Evolutionary conservation across 1,284 basidiomycete species (phyloP).

Genomic region (Rhodotorula sp.): DNA sequence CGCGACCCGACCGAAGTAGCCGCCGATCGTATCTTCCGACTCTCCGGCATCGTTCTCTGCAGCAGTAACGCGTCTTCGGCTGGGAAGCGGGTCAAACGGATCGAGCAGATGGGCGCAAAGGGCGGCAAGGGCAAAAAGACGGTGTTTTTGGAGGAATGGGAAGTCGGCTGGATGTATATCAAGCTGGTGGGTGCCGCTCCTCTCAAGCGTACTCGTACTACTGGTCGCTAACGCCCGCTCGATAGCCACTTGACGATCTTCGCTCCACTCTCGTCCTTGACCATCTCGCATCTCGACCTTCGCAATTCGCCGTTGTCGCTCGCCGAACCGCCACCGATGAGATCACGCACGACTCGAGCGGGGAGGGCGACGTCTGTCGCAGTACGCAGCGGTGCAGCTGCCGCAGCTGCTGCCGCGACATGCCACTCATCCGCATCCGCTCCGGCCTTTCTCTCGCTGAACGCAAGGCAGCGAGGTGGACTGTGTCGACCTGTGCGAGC

Average conservation of each 20-base stretch:
- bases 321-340: conserved; percentile 1
- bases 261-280: conserved; percentile 17
- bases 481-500: conserved; percentile 24
- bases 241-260: conserved; percentile 17
- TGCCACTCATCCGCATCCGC: conserved; percentile 33
- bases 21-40: conserved; percentile 30
- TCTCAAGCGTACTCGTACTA: neutral
- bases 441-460: conserved; percentile 29
- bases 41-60: conserved; percentile 24
- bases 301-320: conserved; percentile 22
- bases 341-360: neutral
- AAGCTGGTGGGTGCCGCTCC: conserved; percentile 26
- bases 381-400: conserved; percentile 2
- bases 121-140: conserved; percentile 23
- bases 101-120: conserved; percentile 27
- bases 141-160: conserved; percentile 35
- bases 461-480: conserved; percentile 35
- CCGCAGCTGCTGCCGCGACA: conserved; percentile 16
- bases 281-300: conserved; percentile 4
- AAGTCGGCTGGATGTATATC: conserved; percentile 33
- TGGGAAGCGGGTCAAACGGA: conserved; percentile 22
- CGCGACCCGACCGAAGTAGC: conserved; percentile 1
- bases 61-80: conserved; percentile 23
- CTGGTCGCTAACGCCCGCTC: too few species aligned
- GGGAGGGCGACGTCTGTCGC: neutral